phyloP scores from a whole-genome alignment of 106 monocot genomes.

The Alisma plantagoaquatica region DNA sequence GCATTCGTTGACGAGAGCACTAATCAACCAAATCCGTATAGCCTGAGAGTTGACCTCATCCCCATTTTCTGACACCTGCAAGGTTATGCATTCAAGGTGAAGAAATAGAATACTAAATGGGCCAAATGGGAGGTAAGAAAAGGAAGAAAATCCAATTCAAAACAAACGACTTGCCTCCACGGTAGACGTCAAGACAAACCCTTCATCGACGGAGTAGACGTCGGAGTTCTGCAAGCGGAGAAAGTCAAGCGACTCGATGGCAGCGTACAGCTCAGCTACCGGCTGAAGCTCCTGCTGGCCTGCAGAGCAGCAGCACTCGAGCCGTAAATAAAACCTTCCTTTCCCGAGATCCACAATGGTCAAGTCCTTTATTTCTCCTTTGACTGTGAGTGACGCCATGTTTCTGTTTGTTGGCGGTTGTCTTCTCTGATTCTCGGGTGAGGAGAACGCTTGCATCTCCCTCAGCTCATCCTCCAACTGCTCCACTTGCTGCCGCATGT shows the following conservation, averaged over 20 bases:
- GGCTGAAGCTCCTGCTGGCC: slow-evolving; percentile 20
- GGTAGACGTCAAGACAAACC: slow-evolving; percentile 15
- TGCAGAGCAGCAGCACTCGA: slow-evolving; percentile 43
- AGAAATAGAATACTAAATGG: too few species aligned
- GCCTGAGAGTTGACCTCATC: slow-evolving; percentile 27
- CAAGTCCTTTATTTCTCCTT: slow-evolving; percentile 23
- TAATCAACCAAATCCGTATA: slow-evolving; percentile 33
- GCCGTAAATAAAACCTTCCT: slow-evolving; percentile 24
- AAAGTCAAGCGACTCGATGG: slow-evolving; percentile 39
- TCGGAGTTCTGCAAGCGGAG: slow-evolving; percentile 41
- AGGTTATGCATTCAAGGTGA: too few species aligned
- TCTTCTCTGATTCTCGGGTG: not conserved
- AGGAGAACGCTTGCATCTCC: slow-evolving; percentile 20
- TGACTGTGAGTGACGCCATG: not conserved
- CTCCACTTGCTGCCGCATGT: slow-evolving; percentile 30
- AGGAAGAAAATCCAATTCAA: too few species aligned
- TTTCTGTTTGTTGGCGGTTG: not conserved
- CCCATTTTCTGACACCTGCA: slow-evolving; percentile 16
- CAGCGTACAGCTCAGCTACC: slow-evolving; percentile 30
- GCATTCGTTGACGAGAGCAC: slow-evolving; percentile 45
- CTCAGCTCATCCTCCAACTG: slow-evolving; percentile 38
- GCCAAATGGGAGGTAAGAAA: too few species aligned
- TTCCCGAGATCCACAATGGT: slow-evolving; percentile 28
- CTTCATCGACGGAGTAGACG: slow-evolving; percentile 16
- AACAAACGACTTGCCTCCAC: too few species aligned